Evolutionary conservation across 2,329 filamentous ascomycete species (phyloP).

Genomic region (Ilyonectria robusta): DNA sequence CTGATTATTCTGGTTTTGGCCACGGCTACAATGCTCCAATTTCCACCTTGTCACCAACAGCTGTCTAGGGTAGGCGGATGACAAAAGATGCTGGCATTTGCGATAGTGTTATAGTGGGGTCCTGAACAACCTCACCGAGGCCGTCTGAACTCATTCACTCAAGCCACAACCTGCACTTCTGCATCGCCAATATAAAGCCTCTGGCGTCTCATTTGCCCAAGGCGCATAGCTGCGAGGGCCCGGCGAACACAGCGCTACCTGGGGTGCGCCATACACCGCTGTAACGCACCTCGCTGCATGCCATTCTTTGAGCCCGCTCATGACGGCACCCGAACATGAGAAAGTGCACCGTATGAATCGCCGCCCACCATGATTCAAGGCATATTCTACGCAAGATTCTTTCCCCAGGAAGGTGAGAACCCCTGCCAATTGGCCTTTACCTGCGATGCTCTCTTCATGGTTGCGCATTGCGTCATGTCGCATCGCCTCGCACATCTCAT

Average conservation of each 20-base stretch:
- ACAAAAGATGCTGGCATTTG: background rate
- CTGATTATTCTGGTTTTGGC: too few relatives aligned
- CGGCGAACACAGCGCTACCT: too few relatives aligned
- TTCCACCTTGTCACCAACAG: background rate
- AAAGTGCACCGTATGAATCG: constrained; percentile 33
- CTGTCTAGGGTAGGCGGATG: background rate
- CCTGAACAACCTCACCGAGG: constrained; percentile 1
- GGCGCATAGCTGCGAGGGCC: background rate
- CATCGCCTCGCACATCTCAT: background rate
- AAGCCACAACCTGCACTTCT: background rate
- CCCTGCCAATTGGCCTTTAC: background rate
- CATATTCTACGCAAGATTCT: constrained; percentile 80
- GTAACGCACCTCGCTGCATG: constrained; percentile 5
- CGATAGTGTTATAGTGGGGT: background rate
- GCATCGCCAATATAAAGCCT: background rate
- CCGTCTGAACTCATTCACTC: background rate
- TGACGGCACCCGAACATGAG: constrained; percentile 15
- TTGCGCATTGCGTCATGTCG: background rate
- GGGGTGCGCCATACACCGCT: background rate
- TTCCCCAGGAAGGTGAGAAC: constrained; percentile 72
- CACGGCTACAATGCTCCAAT: background rate
- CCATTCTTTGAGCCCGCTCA: background rate
- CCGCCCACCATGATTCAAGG: constrained; percentile 72
- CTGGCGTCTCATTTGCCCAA: background rate
- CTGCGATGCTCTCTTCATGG: background rate